Conservation (phyloP, 164 flowering plant genomes). For the Platanus orientalis region DNA sequence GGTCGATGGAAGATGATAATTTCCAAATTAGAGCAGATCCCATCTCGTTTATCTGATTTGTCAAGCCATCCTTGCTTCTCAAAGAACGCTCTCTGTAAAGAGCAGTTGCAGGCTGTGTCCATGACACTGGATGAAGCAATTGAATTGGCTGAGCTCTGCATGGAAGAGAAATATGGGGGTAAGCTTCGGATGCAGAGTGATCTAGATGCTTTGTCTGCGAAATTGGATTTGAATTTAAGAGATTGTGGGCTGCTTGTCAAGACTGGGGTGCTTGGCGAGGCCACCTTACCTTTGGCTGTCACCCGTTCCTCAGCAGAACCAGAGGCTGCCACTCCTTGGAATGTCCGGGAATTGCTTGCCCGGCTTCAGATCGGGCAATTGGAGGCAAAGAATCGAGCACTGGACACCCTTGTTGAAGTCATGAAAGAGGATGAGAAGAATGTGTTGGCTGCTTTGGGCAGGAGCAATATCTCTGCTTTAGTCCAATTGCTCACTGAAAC, state of each 20-base stretch:
- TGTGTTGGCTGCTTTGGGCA: conserved; percentile 54
- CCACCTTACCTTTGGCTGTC: conserved; percentile 34
- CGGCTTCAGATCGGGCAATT: conserved; percentile 92
- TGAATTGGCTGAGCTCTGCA: conserved; percentile 49
- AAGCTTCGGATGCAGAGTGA: conserved; percentile 80
- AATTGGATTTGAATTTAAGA: conserved; percentile 57
- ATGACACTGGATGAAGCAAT: conserved; percentile 45
- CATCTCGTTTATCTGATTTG: conserved; percentile 53
- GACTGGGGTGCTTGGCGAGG: conserved; percentile 70
- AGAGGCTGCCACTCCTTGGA: conserved; percentile 25
- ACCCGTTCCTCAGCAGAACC: conserved; percentile 31
- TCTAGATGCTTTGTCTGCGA: conserved; percentile 56
- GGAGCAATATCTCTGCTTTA: conserved; percentile 70
- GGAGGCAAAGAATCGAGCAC: conserved; percentile 78
- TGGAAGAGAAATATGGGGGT: conserved; percentile 54
- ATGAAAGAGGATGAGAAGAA: conserved; percentile 82
- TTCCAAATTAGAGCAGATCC: conserved; percentile 59
- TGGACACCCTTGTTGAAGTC: conserved; percentile 62
- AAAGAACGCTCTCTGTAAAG: conserved; percentile 64
- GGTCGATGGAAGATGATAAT: conserved; percentile 69
- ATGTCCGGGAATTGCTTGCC: conserved; percentile 69
- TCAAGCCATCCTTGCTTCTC: conserved; percentile 79
- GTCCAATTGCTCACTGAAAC: conserved; percentile 82
- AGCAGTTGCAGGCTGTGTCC: conserved; percentile 62
- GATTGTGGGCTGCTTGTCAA: conserved; percentile 68